These are phyloP conservation scores for Suillus ampliporus DNA, from an alignment of 768 basidiomycete species.

Conservation along the genomic window DNA sequence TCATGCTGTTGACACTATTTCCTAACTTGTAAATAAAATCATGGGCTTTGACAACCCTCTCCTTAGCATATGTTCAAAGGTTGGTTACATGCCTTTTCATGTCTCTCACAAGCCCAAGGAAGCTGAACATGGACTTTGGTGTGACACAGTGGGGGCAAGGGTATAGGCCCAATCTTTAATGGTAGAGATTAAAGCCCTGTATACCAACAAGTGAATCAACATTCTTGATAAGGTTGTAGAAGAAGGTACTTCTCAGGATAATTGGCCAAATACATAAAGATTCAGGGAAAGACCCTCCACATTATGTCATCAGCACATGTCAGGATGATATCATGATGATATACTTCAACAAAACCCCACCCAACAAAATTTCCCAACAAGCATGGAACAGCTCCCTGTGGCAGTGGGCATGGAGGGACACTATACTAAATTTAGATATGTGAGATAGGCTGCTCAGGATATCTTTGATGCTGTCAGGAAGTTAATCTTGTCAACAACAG, in stretches of 20 bases:
- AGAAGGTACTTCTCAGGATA: slow-evolving; percentile 36
- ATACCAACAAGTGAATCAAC: no score
- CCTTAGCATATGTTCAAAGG: no score
- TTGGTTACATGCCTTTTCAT: no score
- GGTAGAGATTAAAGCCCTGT: no score
- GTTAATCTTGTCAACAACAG: slow-evolving; percentile 9
- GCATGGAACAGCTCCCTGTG: slow-evolving; percentile 23
- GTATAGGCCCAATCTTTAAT: no score
- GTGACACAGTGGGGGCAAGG: no score
- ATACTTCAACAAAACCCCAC: slow-evolving; percentile 21
- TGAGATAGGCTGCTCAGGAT: background rate
- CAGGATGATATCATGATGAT: slow-evolving; percentile 23
- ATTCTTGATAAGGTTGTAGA: no score
- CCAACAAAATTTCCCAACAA: slow-evolving; percentile 18
- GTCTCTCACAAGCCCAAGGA: no score
- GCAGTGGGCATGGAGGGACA: slow-evolving; percentile 18
- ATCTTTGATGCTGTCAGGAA: slow-evolving; percentile 17
- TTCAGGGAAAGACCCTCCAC: slow-evolving; percentile 19
- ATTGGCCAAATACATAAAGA: slow-evolving; percentile 26
- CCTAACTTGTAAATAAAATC: background rate
- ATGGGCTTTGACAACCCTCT: no score
- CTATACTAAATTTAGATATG: slow-evolving; percentile 1
- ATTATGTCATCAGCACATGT: slow-evolving; percentile 17
- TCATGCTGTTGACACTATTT: background rate
- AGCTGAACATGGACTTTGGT: no score